These are phyloP conservation scores for Desmodesmus armatus DNA, from an alignment of 139 green algal genomes.

Conservation along the genomic window DNA sequence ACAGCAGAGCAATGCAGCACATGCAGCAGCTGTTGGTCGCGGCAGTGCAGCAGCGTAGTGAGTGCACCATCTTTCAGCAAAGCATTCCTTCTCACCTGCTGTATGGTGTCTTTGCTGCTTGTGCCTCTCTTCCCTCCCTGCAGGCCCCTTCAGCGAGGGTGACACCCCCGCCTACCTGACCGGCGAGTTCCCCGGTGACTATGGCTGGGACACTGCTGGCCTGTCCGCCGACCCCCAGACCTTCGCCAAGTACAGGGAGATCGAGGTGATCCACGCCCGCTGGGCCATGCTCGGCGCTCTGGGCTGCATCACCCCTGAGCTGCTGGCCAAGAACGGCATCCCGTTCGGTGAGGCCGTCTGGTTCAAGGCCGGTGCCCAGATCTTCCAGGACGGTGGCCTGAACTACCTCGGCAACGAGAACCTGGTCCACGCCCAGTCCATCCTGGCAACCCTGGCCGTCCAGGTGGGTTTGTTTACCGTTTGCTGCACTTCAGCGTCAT, in stretches of 20 bases:
- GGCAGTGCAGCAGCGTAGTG: too few relatives aligned
- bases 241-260: constrained; percentile 82
- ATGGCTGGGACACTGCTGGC: constrained; percentile 96
- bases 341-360: constrained; percentile 82
- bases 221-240: constrained; percentile 97
- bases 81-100: too few relatives aligned
- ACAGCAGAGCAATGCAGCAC: too few relatives aligned
- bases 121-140: not conserved
- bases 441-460: constrained; percentile 85
- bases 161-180: constrained; percentile 84
- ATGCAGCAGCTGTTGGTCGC: too few relatives aligned
- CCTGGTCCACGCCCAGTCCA: constrained; percentile 93
- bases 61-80: too few relatives aligned
- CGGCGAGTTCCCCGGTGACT: constrained; percentile 94
- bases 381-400: constrained; percentile 80
- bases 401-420: constrained; percentile 83
- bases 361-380: constrained; percentile 91
- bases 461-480: constrained; percentile 71
- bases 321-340: constrained; percentile 59
- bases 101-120: not conserved
- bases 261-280: constrained; percentile 77
- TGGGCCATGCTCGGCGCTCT: constrained; percentile 84
- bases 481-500: not conserved
- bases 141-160: constrained; percentile 84
- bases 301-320: constrained; percentile 67